These are phyloP conservation scores for Pichia sp. DNA, from an alignment of 1,139 yeast genomes.

Conservation along the genomic window DNA sequence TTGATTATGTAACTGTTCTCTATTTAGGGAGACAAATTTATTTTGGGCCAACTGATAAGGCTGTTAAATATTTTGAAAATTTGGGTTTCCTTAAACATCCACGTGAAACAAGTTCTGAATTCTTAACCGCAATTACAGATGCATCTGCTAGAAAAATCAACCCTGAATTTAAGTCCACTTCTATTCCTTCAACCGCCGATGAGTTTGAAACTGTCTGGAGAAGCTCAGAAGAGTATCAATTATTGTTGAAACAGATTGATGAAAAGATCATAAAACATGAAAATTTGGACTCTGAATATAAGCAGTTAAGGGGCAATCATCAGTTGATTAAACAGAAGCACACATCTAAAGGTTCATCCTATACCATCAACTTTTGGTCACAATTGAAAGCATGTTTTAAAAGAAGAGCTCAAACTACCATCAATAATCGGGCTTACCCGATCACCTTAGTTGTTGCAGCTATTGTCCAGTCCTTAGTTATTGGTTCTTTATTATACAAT, in stretches of 20 bases:
- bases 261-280: constrained; percentile 14
- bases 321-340: constrained; percentile 34
- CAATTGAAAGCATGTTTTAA: constrained; percentile 41
- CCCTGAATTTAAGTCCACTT: constrained; percentile 38
- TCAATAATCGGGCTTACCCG: constrained; percentile 44
- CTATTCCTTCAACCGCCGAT: constrained; percentile 31
- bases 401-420: constrained; percentile 43
- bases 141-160: constrained; percentile 40
- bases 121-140: constrained; percentile 69
- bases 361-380: constrained; percentile 37
- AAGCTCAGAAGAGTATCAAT: constrained; percentile 33
- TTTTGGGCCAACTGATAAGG: constrained; percentile 56
- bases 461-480: constrained; percentile 38
- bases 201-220: constrained; percentile 47
- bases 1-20: constrained; percentile 66
- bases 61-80: constrained; percentile 51
- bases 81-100: constrained; percentile 69
- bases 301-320: constrained; percentile 28
- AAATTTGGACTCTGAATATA: constrained; percentile 21
- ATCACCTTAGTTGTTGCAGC: constrained; percentile 40
- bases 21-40: constrained; percentile 75
- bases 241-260: constrained; percentile 28
- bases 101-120: constrained; percentile 81
- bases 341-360: constrained; percentile 34
- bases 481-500: constrained; percentile 37